phyloP scores from a whole-genome alignment of 1,284 basidiomycete genomes.

The Sporisorium reilianum region DNA sequence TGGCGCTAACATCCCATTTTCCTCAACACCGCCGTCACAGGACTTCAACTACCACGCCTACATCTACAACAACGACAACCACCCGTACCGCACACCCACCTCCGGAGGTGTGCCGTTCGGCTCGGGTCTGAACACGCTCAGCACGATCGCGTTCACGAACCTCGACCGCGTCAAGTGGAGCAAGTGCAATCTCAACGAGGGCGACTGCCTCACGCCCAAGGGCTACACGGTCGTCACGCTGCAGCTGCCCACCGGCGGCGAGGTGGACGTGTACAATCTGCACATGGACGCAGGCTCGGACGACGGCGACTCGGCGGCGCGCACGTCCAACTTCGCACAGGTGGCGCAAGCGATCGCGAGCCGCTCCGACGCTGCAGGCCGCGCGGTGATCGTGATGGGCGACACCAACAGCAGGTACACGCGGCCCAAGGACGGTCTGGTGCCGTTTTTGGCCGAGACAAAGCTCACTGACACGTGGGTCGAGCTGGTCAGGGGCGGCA shows the following conservation, averaged over 20 bases:
- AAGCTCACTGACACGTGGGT: constrained; percentile 28
- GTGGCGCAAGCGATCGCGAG: constrained; percentile 20
- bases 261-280: constrained; percentile 26
- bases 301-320: constrained; percentile 20
- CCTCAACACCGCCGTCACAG: background rate
- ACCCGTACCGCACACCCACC: constrained; percentile 27
- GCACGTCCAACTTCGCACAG: constrained; percentile 25
- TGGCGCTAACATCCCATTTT: background rate
- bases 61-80: constrained; percentile 27
- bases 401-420: constrained; percentile 34
- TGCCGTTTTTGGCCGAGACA: constrained; percentile 14
- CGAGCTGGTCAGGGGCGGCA: constrained; percentile 10
- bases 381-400: constrained; percentile 35
- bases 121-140: constrained; percentile 29
- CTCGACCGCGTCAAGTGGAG: constrained; percentile 22
- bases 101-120: constrained; percentile 28
- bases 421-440: constrained; percentile 16
- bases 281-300: constrained; percentile 28
- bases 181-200: constrained; percentile 24
- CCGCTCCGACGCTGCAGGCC: constrained; percentile 13
- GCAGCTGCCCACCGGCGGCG: constrained; percentile 13
- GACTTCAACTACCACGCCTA: constrained; percentile 36
- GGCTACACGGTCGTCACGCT: constrained; percentile 28
- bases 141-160: constrained; percentile 19
- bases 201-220: constrained; percentile 31